These are phyloP conservation scores for Globisporangium rhizosaccharum DNA, from an alignment of 352 stramenopile genomes.

Conservation along the genomic window DNA sequence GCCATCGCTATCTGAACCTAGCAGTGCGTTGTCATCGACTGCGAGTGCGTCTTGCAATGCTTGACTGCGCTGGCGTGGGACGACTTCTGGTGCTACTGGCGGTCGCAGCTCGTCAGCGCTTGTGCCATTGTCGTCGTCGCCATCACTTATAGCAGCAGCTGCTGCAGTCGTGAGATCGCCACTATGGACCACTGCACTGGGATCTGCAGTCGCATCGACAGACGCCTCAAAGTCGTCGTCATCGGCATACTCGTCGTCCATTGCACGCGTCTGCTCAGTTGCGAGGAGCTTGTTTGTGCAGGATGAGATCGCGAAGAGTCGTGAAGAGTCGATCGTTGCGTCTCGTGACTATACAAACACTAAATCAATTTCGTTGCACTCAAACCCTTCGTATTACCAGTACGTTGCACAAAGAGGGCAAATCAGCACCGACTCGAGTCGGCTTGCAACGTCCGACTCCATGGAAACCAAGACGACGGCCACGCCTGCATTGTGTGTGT, in stretches of 20 bases:
- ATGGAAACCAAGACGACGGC: too few species aligned
- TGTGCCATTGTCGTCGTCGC: not conserved
- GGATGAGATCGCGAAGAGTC: not conserved
- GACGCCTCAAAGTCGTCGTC: slow-evolving; percentile 21
- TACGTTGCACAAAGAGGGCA: too few species aligned
- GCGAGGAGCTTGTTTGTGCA: not conserved
- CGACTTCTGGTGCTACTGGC: not conserved
- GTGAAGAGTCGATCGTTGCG: not conserved
- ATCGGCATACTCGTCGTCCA: slow-evolving; percentile 18
- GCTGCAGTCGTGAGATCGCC: not conserved
- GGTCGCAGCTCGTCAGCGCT: slow-evolving; percentile 10
- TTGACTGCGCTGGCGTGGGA: slow-evolving; percentile 3
- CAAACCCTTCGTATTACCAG: too few species aligned
- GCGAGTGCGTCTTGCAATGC: slow-evolving; percentile 8
- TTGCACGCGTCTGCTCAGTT: not conserved
- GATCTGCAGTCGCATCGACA: not conserved
- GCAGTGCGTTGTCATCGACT: slow-evolving; percentile 2
- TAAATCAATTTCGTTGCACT: too few species aligned
- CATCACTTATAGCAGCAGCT: not conserved
- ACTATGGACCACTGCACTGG: not conserved
- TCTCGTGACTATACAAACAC: too few species aligned
- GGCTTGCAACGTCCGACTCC: too few species aligned
- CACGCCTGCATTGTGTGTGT: too few species aligned
- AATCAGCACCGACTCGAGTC: too few species aligned
- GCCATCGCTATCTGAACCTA: not conserved